Base-by-base conservation (phyloP, 2,329 filamentous ascomycete genomes). In the Penicillium vulpinum region DNA sequence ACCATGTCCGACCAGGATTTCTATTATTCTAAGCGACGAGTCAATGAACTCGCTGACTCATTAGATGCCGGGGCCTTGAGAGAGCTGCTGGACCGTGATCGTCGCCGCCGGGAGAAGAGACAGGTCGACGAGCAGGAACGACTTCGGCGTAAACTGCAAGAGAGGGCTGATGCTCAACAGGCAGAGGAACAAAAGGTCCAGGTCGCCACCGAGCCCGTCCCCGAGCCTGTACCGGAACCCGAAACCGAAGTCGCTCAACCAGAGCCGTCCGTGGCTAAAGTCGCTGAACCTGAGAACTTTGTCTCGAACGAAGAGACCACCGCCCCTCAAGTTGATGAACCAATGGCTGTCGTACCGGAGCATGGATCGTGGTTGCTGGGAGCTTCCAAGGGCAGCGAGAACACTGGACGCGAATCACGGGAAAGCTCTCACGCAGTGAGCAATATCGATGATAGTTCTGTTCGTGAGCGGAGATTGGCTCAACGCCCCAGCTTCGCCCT, bases 71-170 rank as follows among this genome's bases (percentile, higher is more conserved):
- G 88, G 51, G 92, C 91, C 65, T 74, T 99, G 38, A 85, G 93
- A 57, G 90, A 96, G 70, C 80, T 97, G 29, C 88, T 99, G 84
- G 94, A 99, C 67, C 82, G 94, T 58, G 94, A 99, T 69, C 83
- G 88, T 63, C 85, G 92, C 67, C 84, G 94, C 56, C 86, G 84
- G 62, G 90, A 96, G 63, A 86, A 86, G 70, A 92, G 90, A 75
- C 84, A 83, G 51, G 82, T 85, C 60, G 87, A 86, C 51, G 89
- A 92, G 66, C 85, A 85, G 64, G 86, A 88, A 67, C 82, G 73
- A 59, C 78, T 83, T 36, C 79, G 84, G 59, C 78, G 79, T 54
- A 78, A 72, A 60, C 64, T 78, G 43, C 72, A 77, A 58, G 70
- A 71, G 55, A 70, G 71, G 57, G 80, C 81, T 47, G 83, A 86